Conservation (phyloP, 441 rosid species). For the Pelargonium citronellum region DNA sequence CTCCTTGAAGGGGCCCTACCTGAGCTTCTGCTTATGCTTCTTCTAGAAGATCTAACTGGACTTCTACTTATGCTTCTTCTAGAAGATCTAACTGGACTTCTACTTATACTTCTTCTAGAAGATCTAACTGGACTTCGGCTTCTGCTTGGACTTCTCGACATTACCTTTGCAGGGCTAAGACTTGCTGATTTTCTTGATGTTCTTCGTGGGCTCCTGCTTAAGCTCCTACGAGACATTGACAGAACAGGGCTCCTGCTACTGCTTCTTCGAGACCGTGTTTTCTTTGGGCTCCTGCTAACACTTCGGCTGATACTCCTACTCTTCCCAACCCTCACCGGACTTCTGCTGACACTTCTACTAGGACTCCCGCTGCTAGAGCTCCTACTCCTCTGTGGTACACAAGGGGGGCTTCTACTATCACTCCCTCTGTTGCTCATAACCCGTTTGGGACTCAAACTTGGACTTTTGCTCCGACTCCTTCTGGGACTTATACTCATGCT, state of each 20-base stretch:
- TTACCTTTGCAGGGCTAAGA: conserved; percentile 27
- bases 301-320: conserved; percentile 35
- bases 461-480: conserved; percentile 59
- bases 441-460: conserved; percentile 49
- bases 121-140: conserved; percentile 28
- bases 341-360: conserved; percentile 45
- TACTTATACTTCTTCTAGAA: conserved; percentile 46
- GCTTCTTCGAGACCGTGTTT: conserved; percentile 31
- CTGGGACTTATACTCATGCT: conserved; percentile 75
- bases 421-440: conserved; percentile 47
- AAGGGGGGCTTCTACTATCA: conserved; percentile 36
- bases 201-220: conserved; percentile 41
- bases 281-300: conserved; percentile 37
- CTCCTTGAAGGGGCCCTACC: conserved; percentile 46
- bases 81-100: conserved; percentile 24
- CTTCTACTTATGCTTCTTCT: conserved; percentile 45
- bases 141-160: conserved; percentile 17
- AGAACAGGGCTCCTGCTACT: conserved; percentile 38
- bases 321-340: conserved; percentile 39
- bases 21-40: conserved; percentile 65
- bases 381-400: conserved; percentile 22
- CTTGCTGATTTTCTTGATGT: conserved; percentile 25
- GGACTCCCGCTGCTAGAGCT: conserved; percentile 46
- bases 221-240: conserved; percentile 28
- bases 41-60: conserved; percentile 30